Conservation (phyloP, 2,329 filamentous ascomycete species). For the Cordyceps fumosorosea region DNA sequence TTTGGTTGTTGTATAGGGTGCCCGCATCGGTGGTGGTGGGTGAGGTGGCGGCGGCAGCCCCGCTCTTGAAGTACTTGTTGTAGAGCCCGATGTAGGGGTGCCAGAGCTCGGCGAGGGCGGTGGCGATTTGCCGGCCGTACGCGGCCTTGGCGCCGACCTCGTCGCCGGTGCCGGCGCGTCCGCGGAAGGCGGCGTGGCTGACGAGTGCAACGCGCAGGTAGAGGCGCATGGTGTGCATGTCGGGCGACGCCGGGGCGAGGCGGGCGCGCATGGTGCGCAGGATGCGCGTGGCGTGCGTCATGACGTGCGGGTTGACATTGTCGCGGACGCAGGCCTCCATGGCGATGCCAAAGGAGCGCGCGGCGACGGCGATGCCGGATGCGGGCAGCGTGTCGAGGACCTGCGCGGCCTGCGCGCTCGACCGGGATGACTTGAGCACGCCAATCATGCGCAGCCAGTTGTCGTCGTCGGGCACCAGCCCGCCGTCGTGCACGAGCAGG, state of each 20-base stretch:
- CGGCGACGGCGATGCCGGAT: conserved; percentile 27
- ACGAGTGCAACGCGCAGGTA: conserved; percentile 53
- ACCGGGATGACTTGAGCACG: conserved; percentile 57
- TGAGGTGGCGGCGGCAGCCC: conserved; percentile 19
- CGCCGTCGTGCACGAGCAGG: conserved; percentile 53
- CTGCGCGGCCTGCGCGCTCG: conserved; percentile 54
- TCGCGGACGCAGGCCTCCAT: conserved; percentile 70
- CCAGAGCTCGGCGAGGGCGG: conserved; percentile 46
- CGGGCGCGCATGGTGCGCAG: conserved; percentile 53
- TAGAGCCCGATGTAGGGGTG: conserved; percentile 37
- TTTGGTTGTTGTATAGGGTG: conserved; percentile 28
- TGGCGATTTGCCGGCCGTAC: conserved; percentile 44
- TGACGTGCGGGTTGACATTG: conserved; percentile 64
- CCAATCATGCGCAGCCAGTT: conserved; percentile 66
- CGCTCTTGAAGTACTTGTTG: conserved; percentile 29
- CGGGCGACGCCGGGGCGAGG: conserved; percentile 32
- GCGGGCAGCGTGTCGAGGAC: conserved; percentile 51
- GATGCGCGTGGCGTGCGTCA: conserved; percentile 58
- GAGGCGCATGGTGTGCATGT: conserved; percentile 42
- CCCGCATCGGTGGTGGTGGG: conserved; percentile 16
- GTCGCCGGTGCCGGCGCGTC: conserved; percentile 24
- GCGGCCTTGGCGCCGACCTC: conserved; percentile 30
- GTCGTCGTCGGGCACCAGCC: conserved; percentile 63
- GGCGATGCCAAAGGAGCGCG: conserved; percentile 61
- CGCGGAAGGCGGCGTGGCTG: conserved; percentile 35